Evolutionary conservation across 768 basidiomycete species (phyloP).

Genomic region (Xanthoconium stramineum): DNA sequence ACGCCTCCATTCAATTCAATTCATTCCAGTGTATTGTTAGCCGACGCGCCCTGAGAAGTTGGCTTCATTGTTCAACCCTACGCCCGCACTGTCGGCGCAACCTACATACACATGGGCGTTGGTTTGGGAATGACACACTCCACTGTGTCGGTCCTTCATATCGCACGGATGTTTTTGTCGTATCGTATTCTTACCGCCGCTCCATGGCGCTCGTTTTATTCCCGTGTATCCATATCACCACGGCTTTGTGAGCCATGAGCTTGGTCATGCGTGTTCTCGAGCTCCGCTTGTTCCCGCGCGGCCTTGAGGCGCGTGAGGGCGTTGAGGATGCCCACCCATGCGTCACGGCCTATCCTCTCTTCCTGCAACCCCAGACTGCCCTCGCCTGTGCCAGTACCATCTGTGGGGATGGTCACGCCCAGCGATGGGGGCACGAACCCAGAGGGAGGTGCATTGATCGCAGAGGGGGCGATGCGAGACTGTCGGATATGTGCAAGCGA

Average conservation of each 20-base stretch:
- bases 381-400: conserved; percentile 18
- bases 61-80: conserved; percentile 3
- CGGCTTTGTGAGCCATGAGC: conserved; percentile 9
- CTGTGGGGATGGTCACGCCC: conserved; percentile 67
- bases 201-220: conserved; percentile 4
- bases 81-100: conserved; percentile 17
- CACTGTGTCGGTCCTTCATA: conserved; percentile 1
- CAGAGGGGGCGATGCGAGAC: conserved; percentile 81
- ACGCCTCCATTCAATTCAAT: conserved; percentile 9
- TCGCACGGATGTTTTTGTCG: conserved; percentile 19
- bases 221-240: conserved; percentile 19
- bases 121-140: neutral
- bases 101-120: neutral
- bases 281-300: conserved; percentile 30
- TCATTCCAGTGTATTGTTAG: conserved; percentile 18
- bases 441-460: conserved; percentile 75
- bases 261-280: neutral
- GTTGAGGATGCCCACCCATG: conserved; percentile 72
- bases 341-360: conserved; percentile 69
- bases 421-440: conserved; percentile 75
- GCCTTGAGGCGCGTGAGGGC: conserved; percentile 64
- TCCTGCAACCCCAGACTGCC: conserved; percentile 70
- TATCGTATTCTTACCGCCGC: conserved; percentile 8
- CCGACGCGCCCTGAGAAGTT: conserved; percentile 20
- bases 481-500: conserved; percentile 78